Base-by-base conservation (phyloP, 257 asterid species). In the Leptodermis oblonga region DNA sequence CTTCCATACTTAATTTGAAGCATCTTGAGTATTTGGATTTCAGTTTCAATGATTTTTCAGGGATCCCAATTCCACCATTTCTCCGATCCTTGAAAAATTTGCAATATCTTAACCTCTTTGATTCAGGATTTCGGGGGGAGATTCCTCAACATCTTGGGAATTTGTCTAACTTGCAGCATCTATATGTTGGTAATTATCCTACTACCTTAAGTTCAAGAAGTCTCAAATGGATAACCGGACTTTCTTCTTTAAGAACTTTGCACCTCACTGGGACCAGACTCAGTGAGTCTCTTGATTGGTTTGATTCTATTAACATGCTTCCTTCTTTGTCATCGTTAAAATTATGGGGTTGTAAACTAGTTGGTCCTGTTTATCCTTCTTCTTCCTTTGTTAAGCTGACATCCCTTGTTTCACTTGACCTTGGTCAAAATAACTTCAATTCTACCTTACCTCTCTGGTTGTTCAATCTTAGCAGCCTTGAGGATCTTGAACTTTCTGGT, bases 101-200 rank as follows among this genome's bases (percentile, higher is more conserved):
- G 70, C 46, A 58, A 20, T 62, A 64, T 26, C 81, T 81, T 4
- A 65, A 72, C 65, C 81, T 81, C 12, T 69, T 61, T 0, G 7
- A 0, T 31, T 66, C 75, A 28, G 70, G 69, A 0, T 76, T 81
- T 12, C 28, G 36, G 33, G 82, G 82, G 5, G 37, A 13, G 4
- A 62, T 81, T 36, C 81, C 82, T 49, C 49, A 43, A 7, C 69
- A 58, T 11, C 43, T 81, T 20, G 82, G 74, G 22, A 78, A 81
- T 4, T 74, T 81, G 6, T 59, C 70, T 15, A 33, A 39, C n/a
- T 76, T 81, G 26, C 62, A 28, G 3, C n/a, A 46, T 45, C 74
- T 80, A 7, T 25, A 46, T 13, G 54, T 80, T 10, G 62, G 63
- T 28, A 39, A 18, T 12, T 26, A 4, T 9, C 31, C 17, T 54